Evolutionary conservation across 352 stramenopile genomes (phyloP), one percentile per base, ranked within the genome.

Genomic region (Aphanomyces astaci): DNA sequence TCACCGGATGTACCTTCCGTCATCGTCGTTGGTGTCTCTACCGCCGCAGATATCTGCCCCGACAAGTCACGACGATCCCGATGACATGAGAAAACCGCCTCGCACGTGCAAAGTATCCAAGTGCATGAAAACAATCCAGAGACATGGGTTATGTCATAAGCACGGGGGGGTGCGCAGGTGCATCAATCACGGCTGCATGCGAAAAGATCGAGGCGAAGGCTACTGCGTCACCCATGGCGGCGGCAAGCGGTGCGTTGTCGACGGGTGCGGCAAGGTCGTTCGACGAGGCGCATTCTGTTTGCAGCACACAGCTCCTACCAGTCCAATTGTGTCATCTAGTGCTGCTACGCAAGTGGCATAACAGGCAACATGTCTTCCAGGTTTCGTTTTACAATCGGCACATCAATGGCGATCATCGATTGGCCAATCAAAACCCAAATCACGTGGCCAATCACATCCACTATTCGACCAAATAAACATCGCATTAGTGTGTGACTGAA

Each of bases 191-290:
- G 60, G 60, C 11, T 66, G 60, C 30, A 54, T 39, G n/a, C 60
- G 60, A 17, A 66, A 66, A 57, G 60, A 66, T 24, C 60, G 60
- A 13, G 60, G 60, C 10, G 60, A 66, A 46, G 80, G 80, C 4
- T 80, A 77, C 54, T 88, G 80, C 49, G 80, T 88, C 22, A 78
- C 80, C 15, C 80, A 88, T 32, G 80, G 80, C 56, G 80, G 80
- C 1, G 80, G 80, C 52, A 88, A 88, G 54, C 77, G 80, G 73
- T 66, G 60, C 56, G 60, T 39, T 32, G n/a, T 53, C 22, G 31
- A 57, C 2, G 36, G 60, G 9, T 66, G 60, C 19, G 60, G 52
- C 1, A 66, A 66, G 31, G 60, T 66, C 19, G 60, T 66, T n/a
- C 60, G 60, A n/a, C 60, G 60, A 31, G 60, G 60, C 10, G n/a